Base-by-base conservation (phyloP, 805 yeast species). In the Danielia reshetovae region DNA sequence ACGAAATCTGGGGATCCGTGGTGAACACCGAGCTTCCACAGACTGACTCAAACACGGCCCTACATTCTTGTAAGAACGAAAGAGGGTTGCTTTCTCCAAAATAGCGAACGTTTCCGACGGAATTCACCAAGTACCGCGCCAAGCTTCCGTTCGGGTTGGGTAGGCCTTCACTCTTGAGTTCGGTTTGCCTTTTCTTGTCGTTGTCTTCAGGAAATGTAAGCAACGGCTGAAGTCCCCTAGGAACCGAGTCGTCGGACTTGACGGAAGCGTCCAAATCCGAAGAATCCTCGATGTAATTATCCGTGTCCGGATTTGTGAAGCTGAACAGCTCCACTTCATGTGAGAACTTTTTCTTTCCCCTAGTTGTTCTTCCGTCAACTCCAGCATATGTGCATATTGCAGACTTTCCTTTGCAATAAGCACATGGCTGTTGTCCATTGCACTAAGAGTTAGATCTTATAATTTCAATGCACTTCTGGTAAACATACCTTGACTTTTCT, bases 21-120 rank as follows among this genome's bases (percentile, higher is more conserved):
- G 67, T 59, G 35, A 68, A 65, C 9, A 51, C 49, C 2, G 67
- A 57, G 5, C 49, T 43, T 0, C 69, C 67, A 21, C 61, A 34
- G 2, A 48, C 44, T 12, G 45, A 51, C 18, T 44, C 39, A 41
- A 68, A 69, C 1, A 69, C 49, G 34, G 59, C 62, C 8, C 72
- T 47, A 3, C 65, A 55, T 40, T 70, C 74, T 22, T 62, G 50
- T 5, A 70, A 48, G 27, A 66, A 54, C 2, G 74, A 62, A 8
- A 65, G 51, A 0, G 70, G 65, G 17, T 68, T 62, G 19, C 67
- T 57, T 35, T 69, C 74, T 7, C 74, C 73, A 32, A 68, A 40
- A 35, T 64, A 67, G 16, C 69, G 43, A 12, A 59, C 40, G 16
- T 56, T 57, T 0, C 71, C 70, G 5, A 55, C 54, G 7, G 49